These are phyloP conservation scores for Trichothecium roseum DNA, from an alignment of 2,329 filamentous ascomycete genomes.

Conservation along the genomic window DNA sequence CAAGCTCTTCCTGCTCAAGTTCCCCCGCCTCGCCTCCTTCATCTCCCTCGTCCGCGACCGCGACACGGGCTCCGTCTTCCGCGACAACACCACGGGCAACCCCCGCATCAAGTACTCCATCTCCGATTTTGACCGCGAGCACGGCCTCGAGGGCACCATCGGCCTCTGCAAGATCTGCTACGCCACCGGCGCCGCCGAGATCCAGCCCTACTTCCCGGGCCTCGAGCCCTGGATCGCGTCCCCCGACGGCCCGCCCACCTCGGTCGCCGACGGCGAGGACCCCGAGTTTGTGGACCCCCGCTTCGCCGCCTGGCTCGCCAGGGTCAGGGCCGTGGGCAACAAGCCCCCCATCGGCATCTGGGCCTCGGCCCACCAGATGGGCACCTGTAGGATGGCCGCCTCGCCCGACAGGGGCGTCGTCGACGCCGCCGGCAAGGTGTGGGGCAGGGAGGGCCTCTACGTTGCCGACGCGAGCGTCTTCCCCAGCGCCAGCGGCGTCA, in stretches of 20 bases:
- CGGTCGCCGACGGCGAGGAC: slow-evolving; percentile 13
- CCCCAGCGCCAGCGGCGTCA: slow-evolving; percentile 66
- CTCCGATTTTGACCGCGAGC: slow-evolving; percentile 60
- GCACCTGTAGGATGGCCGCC: slow-evolving; percentile 61
- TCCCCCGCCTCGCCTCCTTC: slow-evolving; percentile 59
- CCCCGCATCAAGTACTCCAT: slow-evolving; percentile 60
- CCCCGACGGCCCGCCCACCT: slow-evolving; percentile 9
- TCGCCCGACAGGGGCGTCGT: slow-evolving; percentile 43
- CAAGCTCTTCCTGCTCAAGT: slow-evolving; percentile 60
- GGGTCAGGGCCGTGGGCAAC: slow-evolving; percentile 36
- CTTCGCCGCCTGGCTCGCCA: slow-evolving; percentile 52
- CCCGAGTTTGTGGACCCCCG: slow-evolving; percentile 43
- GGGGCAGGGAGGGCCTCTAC: slow-evolving; percentile 55
- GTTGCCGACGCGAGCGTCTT: slow-evolving; percentile 69
- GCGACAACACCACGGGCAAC: slow-evolving; percentile 56
- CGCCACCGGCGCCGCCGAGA: slow-evolving; percentile 69
- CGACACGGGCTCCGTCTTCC: slow-evolving; percentile 63
- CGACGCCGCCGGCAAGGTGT: slow-evolving; percentile 48
- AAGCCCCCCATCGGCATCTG: slow-evolving; percentile 43
- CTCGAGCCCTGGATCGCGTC: slow-evolving; percentile 49
- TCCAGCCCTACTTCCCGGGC: slow-evolving; percentile 54
- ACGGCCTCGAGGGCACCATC: slow-evolving; percentile 62
- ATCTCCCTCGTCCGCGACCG: slow-evolving; percentile 68
- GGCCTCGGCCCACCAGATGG: slow-evolving; percentile 73
- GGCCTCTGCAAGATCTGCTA: slow-evolving; percentile 69